phyloP scores from a whole-genome alignment of 176 grass and related monocot genomes.

The Carex parvula region DNA sequence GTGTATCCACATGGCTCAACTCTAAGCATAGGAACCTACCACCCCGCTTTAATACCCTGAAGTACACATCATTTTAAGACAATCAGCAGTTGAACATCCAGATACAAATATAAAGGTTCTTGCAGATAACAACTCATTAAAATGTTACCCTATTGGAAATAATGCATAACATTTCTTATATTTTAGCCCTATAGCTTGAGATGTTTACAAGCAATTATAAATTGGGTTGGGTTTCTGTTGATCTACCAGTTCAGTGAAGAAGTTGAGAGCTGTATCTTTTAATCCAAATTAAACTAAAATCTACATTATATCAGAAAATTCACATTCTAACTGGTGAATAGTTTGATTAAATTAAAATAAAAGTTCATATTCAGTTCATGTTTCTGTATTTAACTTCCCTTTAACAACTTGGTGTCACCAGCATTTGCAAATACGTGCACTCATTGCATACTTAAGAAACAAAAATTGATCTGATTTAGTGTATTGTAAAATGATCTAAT shows the following conservation, averaged over 20 bases:
- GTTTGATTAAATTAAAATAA: background rate
- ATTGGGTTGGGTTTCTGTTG: background rate
- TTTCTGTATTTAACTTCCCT: background rate
- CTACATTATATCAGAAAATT: background rate
- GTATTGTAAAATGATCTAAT: background rate
- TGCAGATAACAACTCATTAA: background rate
- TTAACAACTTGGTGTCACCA: background rate
- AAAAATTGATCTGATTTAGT: background rate
- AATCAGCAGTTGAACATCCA: background rate
- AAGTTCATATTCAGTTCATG: background rate
- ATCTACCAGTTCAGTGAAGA: background rate
- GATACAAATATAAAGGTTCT: background rate
- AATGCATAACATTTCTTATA: background rate
- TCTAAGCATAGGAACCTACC: constrained; percentile 91
- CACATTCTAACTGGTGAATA: background rate
- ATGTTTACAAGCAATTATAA: background rate
- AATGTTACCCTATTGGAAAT: background rate
- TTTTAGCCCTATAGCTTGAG: background rate
- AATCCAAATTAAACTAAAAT: background rate
- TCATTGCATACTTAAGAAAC: background rate
- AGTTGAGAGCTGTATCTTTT: background rate
- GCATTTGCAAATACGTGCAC: background rate
- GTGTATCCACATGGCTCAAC: constrained; percentile 80
- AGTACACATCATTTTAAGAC: constrained; percentile 20
- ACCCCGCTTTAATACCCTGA: constrained; percentile 78